Base-by-base conservation (phyloP, 2,329 filamentous ascomycete species). In the Sporothrix humicola region DNA sequence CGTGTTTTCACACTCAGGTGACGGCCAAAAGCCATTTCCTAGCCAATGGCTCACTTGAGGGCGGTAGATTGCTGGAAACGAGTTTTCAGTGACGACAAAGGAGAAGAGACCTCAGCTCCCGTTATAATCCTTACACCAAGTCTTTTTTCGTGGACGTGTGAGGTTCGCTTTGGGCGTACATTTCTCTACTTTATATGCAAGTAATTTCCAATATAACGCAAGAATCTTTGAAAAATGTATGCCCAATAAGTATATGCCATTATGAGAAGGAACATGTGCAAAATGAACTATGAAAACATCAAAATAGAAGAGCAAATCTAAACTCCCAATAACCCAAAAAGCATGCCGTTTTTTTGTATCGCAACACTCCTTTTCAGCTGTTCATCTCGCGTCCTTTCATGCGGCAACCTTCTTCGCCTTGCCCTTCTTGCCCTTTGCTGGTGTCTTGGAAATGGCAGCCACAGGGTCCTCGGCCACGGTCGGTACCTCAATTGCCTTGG, bases 141-240 rank as follows among this genome's bases (percentile, higher is more conserved):
- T 73, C 46, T 78, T 77, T 76, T 26, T 74, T 37, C 52, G 70
- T 82, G 85, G 84, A 85, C 83, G 84, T 83, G 81, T 82, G 83
- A 84, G 87, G 87, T 89, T 89, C 87, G 87, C 87, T 89, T 87
- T 87, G 87, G 81, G 87, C 87, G 84, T 81, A 89, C 86, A 89
- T 86, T 46, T 15, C 31, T 50, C 7, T 26, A 31, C 4, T 37
- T 37, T 37, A 37, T 37, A 37, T 37, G 31, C 31, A 37, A 37
- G 31, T 37, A 37, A 37, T 37, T 37, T 5, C 31, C 31, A 37
- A 37, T 7, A 37, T 37, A 5, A 7, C 31, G 31, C 31, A 37
- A 37, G 31, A 37, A 37, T 37, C 31, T 17, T 56, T 23, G 20
- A 26, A 20, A 12, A 56, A n/a, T 56, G 13, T 8, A 26, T 56